Conservation (phyloP, 2,329 filamentous ascomycete species). For the Venturia pyrina region DNA sequence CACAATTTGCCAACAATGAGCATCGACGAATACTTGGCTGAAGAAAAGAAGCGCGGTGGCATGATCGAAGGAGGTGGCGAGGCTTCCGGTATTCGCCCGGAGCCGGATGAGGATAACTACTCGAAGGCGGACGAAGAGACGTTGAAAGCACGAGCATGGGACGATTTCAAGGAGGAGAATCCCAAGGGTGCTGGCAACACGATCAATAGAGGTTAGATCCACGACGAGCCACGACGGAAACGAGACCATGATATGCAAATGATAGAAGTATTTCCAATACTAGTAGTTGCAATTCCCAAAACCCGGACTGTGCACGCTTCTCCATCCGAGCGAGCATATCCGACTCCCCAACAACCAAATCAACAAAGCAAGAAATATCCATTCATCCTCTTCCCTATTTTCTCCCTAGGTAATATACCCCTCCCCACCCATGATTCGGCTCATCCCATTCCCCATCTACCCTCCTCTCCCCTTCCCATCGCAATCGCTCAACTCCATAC, state of each 20-base stretch:
- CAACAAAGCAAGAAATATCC: no score
- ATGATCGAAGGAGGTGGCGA: constrained; percentile 88
- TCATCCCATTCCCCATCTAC: no score
- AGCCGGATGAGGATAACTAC: constrained; percentile 81
- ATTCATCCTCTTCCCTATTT: no score
- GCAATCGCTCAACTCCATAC: no score
- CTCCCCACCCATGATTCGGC: no score
- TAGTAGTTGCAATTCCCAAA: no score
- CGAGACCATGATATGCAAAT: not conserved
- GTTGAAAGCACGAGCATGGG: constrained; percentile 89
- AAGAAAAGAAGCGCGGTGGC: constrained; percentile 73
- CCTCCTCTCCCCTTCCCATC: no score
- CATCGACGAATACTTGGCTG: constrained; percentile 94
- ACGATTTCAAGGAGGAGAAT: constrained; percentile 87
- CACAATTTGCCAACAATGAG: constrained; percentile 96
- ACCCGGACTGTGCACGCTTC: no score
- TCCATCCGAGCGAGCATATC: no score
- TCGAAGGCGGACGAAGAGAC: constrained; percentile 84
- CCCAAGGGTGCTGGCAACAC: constrained; percentile 77
- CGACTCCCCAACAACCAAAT: no score
- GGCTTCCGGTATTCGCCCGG: constrained; percentile 54
- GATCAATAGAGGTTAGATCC: constrained; percentile 56
- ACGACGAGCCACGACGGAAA: not conserved
- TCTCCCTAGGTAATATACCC: no score
- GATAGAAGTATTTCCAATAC: no score